phyloP scores from a whole-genome alignment of 192 early-diverging fungal species.

The Umbelopsis vinacea region DNA sequence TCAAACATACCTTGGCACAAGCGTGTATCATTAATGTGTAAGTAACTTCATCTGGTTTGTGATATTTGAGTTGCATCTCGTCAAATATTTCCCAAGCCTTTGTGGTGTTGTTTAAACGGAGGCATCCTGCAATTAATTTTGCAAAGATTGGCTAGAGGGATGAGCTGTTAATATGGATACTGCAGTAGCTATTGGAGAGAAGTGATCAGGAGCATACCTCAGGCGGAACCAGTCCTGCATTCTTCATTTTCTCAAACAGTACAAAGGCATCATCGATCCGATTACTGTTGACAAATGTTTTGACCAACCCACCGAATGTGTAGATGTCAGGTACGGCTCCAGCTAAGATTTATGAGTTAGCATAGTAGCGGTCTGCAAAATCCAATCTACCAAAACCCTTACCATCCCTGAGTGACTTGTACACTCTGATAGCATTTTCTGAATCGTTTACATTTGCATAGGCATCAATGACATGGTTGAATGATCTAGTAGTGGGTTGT shows the following conservation, averaged over 20 bases:
- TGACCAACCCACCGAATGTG: slow-evolving; percentile 74
- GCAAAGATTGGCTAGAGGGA: slow-evolving; percentile 66
- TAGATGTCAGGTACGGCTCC: slow-evolving; percentile 57
- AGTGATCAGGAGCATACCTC: slow-evolving; percentile 24
- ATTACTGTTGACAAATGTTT: slow-evolving; percentile 60
- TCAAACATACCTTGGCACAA: slow-evolving; percentile 67
- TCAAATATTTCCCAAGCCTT: slow-evolving; percentile 93
- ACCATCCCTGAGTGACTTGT: slow-evolving; percentile 61
- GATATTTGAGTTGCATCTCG: slow-evolving; percentile 77
- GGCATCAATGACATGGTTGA: slow-evolving; percentile 80
- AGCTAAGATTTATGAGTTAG: background rate
- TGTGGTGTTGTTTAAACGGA: slow-evolving; percentile 66
- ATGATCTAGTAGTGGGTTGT: slow-evolving; percentile 68
- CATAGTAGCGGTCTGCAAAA: background rate
- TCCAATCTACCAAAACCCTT: background rate
- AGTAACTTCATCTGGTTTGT: slow-evolving; percentile 75
- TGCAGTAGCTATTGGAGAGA: background rate
- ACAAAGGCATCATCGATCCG: slow-evolving; percentile 74
- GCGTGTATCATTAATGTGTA: slow-evolving; percentile 94
- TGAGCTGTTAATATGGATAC: background rate
- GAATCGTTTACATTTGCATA: slow-evolving; percentile 72
- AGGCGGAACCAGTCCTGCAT: slow-evolving; percentile 52
- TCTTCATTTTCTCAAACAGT: slow-evolving; percentile 82
- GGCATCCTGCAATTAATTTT: slow-evolving; percentile 81
- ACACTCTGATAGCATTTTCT: slow-evolving; percentile 62